Evolutionary conservation across 257 asterid species (phyloP).

Genomic region (Solanum piurae): DNA sequence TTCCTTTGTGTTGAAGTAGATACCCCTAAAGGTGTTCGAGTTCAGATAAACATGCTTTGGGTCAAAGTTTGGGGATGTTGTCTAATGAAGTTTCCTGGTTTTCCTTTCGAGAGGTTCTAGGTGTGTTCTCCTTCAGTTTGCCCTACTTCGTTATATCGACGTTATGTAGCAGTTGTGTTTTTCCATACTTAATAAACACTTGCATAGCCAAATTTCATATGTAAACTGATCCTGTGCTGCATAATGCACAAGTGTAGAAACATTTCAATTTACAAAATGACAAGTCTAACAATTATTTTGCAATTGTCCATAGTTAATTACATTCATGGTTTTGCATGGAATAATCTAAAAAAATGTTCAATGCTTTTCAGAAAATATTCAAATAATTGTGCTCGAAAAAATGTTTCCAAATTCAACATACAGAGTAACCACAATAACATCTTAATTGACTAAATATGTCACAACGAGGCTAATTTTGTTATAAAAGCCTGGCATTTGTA

Average conservation of each 20-base stretch:
- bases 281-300: neutral
- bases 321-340: neutral
- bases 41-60: neutral
- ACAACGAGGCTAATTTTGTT: neutral
- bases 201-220: neutral
- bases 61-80: neutral
- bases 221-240: neutral
- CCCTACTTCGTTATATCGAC: neutral
- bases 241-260: neutral
- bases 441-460: neutral
- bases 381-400: neutral
- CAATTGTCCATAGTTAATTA: neutral
- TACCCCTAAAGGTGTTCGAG: neutral
- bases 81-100: neutral
- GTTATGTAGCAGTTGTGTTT: neutral
- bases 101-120: neutral
- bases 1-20: neutral
- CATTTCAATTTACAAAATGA: neutral
- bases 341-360: neutral
- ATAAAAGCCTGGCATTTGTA: neutral
- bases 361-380: neutral
- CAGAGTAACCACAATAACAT: neutral
- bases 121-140: neutral
- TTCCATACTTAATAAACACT: neutral
- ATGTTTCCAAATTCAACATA: neutral